Evolutionary conservation across 2,329 filamentous ascomycete species (phyloP).

Genomic region (Colletotrichum brevisporum): DNA sequence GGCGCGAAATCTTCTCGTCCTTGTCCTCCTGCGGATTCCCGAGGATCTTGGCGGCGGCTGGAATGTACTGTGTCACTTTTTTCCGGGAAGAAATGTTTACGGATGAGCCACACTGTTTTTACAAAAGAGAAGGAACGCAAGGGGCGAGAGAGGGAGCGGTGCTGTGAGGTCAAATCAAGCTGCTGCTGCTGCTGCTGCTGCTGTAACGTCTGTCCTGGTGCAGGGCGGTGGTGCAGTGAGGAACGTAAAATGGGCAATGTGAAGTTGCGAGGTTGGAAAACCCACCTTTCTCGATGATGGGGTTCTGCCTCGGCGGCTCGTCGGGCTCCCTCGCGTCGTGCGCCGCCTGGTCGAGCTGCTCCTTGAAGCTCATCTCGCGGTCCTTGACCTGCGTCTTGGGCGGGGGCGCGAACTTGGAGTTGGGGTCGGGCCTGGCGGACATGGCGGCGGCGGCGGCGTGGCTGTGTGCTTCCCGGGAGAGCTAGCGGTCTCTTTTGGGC

Average conservation of each 20-base stretch:
- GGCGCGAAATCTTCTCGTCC: constrained; percentile 37
- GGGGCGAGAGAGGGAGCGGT: neutral
- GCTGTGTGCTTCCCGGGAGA: neutral
- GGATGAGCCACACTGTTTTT: constrained; percentile 25
- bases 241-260: too few species aligned
- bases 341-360: constrained; percentile 60
- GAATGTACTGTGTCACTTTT: constrained; percentile 61
- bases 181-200: neutral
- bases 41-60: constrained; percentile 58
- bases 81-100: neutral
- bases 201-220: neutral
- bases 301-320: constrained; percentile 47
- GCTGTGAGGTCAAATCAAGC: neutral
- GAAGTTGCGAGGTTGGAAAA: neutral
- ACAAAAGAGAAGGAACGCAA: constrained; percentile 1
- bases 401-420: constrained; percentile 32
- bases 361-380: constrained; percentile 55
- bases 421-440: constrained; percentile 29
- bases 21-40: constrained; percentile 50
- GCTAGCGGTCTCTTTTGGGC: neutral
- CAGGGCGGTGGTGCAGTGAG: neutral
- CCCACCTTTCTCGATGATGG: constrained; percentile 61
- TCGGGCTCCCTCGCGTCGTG: constrained; percentile 49
- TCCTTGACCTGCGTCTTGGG: constrained; percentile 32
- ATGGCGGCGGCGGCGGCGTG: constrained; percentile 27